phyloP scores from a whole-genome alignment of 2,329 filamentous ascomycete genomes.

The Cladobotryum mycophilum region DNA sequence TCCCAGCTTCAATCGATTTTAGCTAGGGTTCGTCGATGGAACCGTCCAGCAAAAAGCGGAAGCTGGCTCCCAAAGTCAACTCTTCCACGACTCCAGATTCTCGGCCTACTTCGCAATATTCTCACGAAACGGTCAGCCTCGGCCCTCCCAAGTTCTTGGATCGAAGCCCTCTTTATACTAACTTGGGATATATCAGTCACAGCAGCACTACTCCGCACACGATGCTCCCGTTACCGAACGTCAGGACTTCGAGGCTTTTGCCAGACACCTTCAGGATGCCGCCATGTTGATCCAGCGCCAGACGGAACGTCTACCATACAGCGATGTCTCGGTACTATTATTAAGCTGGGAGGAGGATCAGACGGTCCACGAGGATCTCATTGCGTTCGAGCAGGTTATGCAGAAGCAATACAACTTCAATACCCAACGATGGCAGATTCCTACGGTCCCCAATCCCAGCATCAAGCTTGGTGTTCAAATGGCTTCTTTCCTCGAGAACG shows the following conservation, averaged over 20 bases:
- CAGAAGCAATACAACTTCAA: slow-evolving; percentile 55
- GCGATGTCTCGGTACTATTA: slow-evolving; percentile 53
- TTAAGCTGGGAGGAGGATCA: slow-evolving; percentile 58
- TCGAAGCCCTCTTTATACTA: background rate
- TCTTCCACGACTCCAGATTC: slow-evolving; percentile 25
- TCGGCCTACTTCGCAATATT: slow-evolving; percentile 25
- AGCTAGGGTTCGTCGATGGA: slow-evolving; percentile 29
- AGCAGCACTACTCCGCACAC: slow-evolving; percentile 32
- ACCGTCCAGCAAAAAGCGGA: slow-evolving; percentile 37
- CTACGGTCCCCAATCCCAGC: slow-evolving; percentile 51
- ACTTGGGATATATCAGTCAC: slow-evolving; percentile 15
- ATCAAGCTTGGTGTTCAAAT: slow-evolving; percentile 57
- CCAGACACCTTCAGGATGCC: slow-evolving; percentile 61
- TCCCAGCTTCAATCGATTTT: slow-evolving; percentile 2
- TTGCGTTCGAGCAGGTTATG: slow-evolving; percentile 50
- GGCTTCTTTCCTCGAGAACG: slow-evolving; percentile 52
- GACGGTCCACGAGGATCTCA: slow-evolving; percentile 46
- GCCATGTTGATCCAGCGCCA: slow-evolving; percentile 61
- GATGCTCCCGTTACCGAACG: slow-evolving; percentile 41
- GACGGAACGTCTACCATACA: slow-evolving; percentile 52
- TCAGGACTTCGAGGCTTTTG: slow-evolving; percentile 61
- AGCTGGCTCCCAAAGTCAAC: slow-evolving; percentile 38
- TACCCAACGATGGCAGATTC: slow-evolving; percentile 56
- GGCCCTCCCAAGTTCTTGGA: slow-evolving; percentile 10
- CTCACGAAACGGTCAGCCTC: slow-evolving; percentile 31